These are phyloP conservation scores for Spinacia oleracea DNA, from an alignment of 179 eudicot genomes.

Conservation along the genomic window DNA sequence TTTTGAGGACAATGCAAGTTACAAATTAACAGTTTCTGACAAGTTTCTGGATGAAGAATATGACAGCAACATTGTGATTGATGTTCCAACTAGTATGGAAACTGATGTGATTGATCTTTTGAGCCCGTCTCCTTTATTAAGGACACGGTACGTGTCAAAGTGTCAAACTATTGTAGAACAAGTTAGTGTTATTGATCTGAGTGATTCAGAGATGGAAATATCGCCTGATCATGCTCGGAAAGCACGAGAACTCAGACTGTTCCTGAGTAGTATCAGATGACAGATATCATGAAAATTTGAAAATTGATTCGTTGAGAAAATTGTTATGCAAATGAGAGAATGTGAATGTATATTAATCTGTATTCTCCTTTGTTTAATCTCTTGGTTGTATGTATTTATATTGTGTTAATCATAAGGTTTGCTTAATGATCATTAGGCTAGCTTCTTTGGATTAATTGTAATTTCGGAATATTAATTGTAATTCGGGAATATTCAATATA, in stretches of 20 bases:
- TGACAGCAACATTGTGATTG: background rate
- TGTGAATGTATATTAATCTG: background rate
- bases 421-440: background rate
- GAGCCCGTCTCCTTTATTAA: slow-evolving; percentile 59
- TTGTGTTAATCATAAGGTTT: background rate
- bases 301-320: background rate
- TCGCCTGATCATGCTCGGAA: slow-evolving; percentile 68
- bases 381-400: background rate
- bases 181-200: slow-evolving; percentile 57
- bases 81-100: slow-evolving; percentile 20
- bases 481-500: background rate
- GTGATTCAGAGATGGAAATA: slow-evolving; percentile 65
- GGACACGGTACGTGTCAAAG: slow-evolving; percentile 34
- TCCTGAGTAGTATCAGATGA: slow-evolving; percentile 54
- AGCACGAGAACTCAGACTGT: slow-evolving; percentile 64
- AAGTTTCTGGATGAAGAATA: too few relatives aligned
- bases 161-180: slow-evolving; percentile 31
- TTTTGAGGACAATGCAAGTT: slow-evolving; percentile 29
- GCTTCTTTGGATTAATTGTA: background rate
- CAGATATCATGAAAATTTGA: slow-evolving; percentile 31
- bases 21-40: background rate
- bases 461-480: background rate
- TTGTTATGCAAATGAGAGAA: background rate
- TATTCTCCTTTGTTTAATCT: background rate
- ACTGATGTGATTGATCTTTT: slow-evolving; percentile 59